These are phyloP conservation scores for Apodospora peruviana DNA, from an alignment of 495 filamentous ascomycete species.

Conservation along the genomic window DNA sequence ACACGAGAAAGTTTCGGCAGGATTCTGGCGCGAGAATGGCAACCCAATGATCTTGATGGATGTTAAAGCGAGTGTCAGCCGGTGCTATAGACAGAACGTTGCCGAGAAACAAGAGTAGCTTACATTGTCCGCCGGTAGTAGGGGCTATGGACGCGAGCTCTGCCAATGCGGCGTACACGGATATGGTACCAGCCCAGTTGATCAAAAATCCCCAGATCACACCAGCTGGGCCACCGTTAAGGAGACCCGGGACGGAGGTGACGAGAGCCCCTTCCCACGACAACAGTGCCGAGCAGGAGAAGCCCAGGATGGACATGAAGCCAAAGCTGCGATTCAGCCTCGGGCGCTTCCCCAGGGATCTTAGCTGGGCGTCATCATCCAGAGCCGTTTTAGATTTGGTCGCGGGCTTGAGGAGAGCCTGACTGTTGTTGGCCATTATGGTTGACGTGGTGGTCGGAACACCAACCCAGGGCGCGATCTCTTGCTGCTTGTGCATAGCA, in stretches of 20 bases:
- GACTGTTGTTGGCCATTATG: too few relatives aligned
- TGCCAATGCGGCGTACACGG: slow-evolving; percentile 38
- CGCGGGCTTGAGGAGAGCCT: too few relatives aligned
- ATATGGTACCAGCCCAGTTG: slow-evolving; percentile 43
- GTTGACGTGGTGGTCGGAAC: too few relatives aligned
- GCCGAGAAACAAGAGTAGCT: slow-evolving; percentile 1
- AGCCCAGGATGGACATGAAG: slow-evolving; percentile 42
- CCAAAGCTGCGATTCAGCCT: slow-evolving; percentile 31
- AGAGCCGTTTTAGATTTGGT: too few relatives aligned
- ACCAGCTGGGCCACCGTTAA: slow-evolving; percentile 42
- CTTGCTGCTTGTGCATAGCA: too few relatives aligned
- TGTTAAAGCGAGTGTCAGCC: too few relatives aligned
- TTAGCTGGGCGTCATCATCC: not conserved
- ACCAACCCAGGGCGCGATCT: too few relatives aligned
- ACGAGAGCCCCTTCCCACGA: slow-evolving; percentile 42
- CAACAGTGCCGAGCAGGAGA: slow-evolving; percentile 37
- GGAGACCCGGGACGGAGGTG: not conserved
- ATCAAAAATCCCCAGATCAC: slow-evolving; percentile 49
- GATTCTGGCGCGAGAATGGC: not conserved
- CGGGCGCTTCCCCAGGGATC: not conserved
- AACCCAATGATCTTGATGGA: slow-evolving; percentile 6
- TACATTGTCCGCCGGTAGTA: slow-evolving; percentile 21
- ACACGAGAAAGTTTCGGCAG: not conserved
- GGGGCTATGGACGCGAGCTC: slow-evolving; percentile 46
- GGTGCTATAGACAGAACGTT: too few relatives aligned